These are phyloP conservation scores for Podila verticillata DNA, from an alignment of 192 early-diverging fungal genomes.

Conservation along the genomic window DNA sequence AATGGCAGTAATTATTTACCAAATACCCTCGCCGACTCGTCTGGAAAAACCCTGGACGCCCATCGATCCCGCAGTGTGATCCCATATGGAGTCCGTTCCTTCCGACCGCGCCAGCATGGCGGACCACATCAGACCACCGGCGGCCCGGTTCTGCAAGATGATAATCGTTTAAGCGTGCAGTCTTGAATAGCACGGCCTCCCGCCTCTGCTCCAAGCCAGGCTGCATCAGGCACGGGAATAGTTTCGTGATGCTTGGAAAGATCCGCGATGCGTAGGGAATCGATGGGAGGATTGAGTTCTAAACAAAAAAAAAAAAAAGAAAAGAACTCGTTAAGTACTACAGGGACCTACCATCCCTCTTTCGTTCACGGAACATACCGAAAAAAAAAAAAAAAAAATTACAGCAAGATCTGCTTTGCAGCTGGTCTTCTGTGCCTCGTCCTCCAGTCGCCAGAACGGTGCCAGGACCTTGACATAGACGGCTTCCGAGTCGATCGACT, in stretches of 20 bases:
- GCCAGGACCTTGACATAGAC: constrained; percentile 47
- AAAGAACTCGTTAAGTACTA: too few relatives aligned
- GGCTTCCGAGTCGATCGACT: constrained; percentile 26
- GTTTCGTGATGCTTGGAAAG: constrained; percentile 24
- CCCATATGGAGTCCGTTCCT: constrained; percentile 6
- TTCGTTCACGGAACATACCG: not conserved
- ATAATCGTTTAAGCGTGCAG: constrained; percentile 15
- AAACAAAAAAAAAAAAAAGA: not conserved
- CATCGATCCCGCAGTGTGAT: constrained; percentile 23
- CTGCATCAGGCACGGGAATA: constrained; percentile 27
- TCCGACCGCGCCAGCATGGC: constrained; percentile 14
- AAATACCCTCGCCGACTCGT: constrained; percentile 33
- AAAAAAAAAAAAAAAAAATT: constrained; percentile 5
- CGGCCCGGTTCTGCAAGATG: constrained; percentile 40
- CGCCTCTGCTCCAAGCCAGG: constrained; percentile 33
- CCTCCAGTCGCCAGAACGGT: constrained; percentile 38
- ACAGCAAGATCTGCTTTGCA: constrained; percentile 39
- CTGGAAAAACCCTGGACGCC: constrained; percentile 43
- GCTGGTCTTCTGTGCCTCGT: constrained; percentile 40
- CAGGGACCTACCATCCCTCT: too few relatives aligned
- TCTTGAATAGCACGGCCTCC: constrained; percentile 38
- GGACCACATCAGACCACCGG: constrained; percentile 34
- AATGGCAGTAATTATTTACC: constrained; percentile 24
- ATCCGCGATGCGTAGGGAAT: constrained; percentile 32
- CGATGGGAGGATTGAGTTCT: constrained; percentile 27